These are phyloP conservation scores for Teratosphaeria nubilosa DNA, from an alignment of 2,329 filamentous ascomycete genomes.

Conservation along the genomic window DNA sequence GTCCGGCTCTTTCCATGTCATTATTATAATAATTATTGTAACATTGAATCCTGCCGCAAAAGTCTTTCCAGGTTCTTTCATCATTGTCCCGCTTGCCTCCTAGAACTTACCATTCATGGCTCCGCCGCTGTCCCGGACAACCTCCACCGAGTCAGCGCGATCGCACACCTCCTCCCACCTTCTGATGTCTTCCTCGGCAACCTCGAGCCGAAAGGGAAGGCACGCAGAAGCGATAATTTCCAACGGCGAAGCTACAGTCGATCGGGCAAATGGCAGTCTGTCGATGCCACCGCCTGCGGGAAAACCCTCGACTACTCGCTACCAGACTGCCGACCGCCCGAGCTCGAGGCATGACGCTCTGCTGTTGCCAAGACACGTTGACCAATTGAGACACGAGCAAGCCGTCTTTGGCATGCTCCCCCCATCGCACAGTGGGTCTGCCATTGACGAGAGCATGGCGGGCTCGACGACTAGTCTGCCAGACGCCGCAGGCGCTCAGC, in stretches of 20 bases:
- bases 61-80: neutral
- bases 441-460: neutral
- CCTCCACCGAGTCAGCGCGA: constrained; percentile 28
- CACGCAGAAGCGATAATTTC: constrained; percentile 52
- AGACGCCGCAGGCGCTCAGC: neutral
- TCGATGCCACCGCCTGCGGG: constrained; percentile 49
- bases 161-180: constrained; percentile 27
- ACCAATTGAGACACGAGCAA: neutral
- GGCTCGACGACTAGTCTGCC: neutral
- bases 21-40: neutral
- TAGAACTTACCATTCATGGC: neutral
- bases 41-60: neutral
- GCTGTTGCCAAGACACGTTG: neutral
- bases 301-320: constrained; percentile 1
- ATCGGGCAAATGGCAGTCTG: constrained; percentile 44
- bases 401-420: neutral
- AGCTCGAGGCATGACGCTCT: constrained; percentile 1
- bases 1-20: neutral
- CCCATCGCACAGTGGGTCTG: neutral
- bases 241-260: constrained; percentile 40
- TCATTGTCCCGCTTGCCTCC: neutral
- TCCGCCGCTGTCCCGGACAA: constrained; percentile 12
- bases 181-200: constrained; percentile 33
- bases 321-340: constrained; percentile 1
- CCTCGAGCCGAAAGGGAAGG: constrained; percentile 42